Evolutionary conservation across 805 yeast species (phyloP).

Genomic region (Candida multigemmis): DNA sequence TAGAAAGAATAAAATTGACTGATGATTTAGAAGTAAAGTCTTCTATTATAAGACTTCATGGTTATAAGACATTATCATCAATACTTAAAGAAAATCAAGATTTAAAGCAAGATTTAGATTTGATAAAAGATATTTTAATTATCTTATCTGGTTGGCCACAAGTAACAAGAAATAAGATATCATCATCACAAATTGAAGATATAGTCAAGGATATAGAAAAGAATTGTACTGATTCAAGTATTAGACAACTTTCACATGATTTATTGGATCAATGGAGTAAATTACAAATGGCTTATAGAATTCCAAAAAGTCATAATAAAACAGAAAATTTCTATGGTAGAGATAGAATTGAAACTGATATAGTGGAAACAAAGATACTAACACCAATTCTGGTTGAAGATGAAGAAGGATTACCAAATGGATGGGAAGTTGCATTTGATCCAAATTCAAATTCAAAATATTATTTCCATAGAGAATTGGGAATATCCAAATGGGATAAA

Average conservation of each 20-base stretch:
- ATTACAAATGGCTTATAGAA: constrained; percentile 75
- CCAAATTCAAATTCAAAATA: constrained; percentile 35
- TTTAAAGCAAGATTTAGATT: constrained; percentile 13
- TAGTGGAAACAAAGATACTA: constrained; percentile 2
- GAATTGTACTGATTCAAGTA: constrained; percentile 12
- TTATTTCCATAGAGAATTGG: constrained; percentile 44
- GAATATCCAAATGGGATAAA: constrained; percentile 50
- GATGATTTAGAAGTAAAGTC: constrained; percentile 42
- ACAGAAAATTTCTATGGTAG: constrained; percentile 10
- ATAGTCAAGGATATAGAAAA: constrained; percentile 38
- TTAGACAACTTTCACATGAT: constrained; percentile 26
- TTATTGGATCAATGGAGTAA: constrained; percentile 62
- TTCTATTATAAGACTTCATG: constrained; percentile 71
- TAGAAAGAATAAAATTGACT: constrained; percentile 56
- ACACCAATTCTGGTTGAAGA: constrained; percentile 6
- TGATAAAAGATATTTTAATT: constrained; percentile 42
- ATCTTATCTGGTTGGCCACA: constrained; percentile 46
- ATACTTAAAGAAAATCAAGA: constrained; percentile 34
- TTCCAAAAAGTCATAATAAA: constrained; percentile 49
- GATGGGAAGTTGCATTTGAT: constrained; percentile 57
- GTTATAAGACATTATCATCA: constrained; percentile 69
- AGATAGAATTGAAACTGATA: no score
- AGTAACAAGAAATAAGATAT: constrained; percentile 70
- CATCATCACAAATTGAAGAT: constrained; percentile 63
- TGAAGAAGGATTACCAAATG: constrained; percentile 40